Evolutionary conservation across 2,329 filamentous ascomycete species (phyloP).

Genomic region (Neopestalotiopsis sp.): DNA sequence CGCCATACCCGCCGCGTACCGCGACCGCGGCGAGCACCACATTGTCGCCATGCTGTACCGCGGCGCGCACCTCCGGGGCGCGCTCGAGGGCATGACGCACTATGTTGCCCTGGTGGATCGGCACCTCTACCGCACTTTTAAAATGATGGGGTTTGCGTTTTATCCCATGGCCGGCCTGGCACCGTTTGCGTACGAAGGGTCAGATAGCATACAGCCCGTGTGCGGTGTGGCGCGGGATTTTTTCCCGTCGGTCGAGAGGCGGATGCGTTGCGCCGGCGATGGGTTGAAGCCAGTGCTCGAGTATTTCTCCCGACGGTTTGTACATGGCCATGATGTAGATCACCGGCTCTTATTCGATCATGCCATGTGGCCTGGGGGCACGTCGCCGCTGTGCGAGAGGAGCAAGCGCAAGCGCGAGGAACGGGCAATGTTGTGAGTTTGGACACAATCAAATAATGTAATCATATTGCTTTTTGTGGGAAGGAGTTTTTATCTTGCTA

Average conservation of each 20-base stretch:
- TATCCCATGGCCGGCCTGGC: conserved; percentile 17
- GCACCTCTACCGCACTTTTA: conserved; percentile 19
- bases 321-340: conserved; percentile 19
- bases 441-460: not conserved
- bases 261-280: not conserved
- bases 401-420: not conserved
- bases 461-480: too few relatives aligned
- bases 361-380: conserved; percentile 19
- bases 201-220: conserved; percentile 17
- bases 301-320: conserved; percentile 17
- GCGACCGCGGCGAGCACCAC: conserved; percentile 18
- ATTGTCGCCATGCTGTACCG: conserved; percentile 22
- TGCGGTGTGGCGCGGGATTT: conserved; percentile 17
- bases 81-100: conserved; percentile 19
- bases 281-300: conserved; percentile 11
- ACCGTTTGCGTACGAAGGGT: conserved; percentile 22
- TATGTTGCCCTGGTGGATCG: conserved; percentile 21
- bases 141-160: conserved; percentile 19
- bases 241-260: conserved; percentile 9
- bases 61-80: conserved; percentile 17
- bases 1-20: conserved; percentile 18
- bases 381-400: conserved; percentile 11
- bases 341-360: conserved; percentile 23
- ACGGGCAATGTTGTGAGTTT: not conserved
- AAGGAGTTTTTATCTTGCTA: too few relatives aligned